Conservation (phyloP, 352 stramenopile species). For the Aphanomyces euteiches region DNA sequence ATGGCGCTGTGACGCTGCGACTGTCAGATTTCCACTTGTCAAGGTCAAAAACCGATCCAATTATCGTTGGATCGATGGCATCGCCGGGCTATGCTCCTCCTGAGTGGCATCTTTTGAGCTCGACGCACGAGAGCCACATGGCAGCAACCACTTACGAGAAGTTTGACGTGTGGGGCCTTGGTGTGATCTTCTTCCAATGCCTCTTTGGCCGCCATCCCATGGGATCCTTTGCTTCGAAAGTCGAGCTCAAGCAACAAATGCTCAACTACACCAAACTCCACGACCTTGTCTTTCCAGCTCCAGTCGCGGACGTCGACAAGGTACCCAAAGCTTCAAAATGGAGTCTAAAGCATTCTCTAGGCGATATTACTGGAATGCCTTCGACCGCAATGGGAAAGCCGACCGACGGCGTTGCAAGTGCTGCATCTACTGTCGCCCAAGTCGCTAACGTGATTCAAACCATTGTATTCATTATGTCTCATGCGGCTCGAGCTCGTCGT, state of each 20-base stretch:
- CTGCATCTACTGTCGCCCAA: background rate
- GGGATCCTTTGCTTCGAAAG: constrained; percentile 17
- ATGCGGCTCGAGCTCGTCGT: background rate
- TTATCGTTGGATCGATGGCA: constrained; percentile 22
- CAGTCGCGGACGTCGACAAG: background rate
- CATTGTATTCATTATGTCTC: background rate
- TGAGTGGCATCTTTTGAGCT: constrained; percentile 23
- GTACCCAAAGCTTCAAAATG: background rate
- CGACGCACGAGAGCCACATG: background rate
- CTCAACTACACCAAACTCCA: background rate
- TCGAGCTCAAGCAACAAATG: constrained; percentile 16
- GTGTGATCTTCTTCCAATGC: constrained; percentile 22
- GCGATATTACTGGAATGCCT: constrained; percentile 1
- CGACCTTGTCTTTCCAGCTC: constrained; percentile 7
- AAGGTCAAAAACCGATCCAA: background rate
- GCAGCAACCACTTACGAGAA: constrained; percentile 20
- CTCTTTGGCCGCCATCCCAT: constrained; percentile 19
- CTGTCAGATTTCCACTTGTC: constrained; percentile 27
- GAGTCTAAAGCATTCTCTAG: constrained; percentile 1
- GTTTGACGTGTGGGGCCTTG: constrained; percentile 27
- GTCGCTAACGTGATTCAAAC: no score
- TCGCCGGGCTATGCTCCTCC: constrained; percentile 24
- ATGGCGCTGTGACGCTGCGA: background rate
- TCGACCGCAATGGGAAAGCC: constrained; percentile 1
- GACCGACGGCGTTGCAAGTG: constrained; percentile 1